Evolutionary conservation across 2,329 filamentous ascomycete genomes (phyloP), one percentile per base, ranked within the genome.

Genomic region (Dothiorella sarmentorum): DNA sequence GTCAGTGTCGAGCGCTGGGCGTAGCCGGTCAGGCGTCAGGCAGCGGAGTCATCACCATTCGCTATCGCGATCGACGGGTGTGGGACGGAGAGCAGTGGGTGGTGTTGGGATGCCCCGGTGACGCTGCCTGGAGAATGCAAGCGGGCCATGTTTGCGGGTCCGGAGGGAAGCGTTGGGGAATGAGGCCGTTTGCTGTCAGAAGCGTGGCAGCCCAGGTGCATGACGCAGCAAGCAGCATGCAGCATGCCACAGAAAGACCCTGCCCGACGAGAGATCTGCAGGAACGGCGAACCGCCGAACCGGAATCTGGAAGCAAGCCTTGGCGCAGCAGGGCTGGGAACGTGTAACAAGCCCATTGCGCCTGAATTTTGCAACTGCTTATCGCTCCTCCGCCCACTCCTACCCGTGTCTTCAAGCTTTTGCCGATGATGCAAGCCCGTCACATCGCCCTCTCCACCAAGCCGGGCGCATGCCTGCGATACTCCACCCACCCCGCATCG

Each of bases 381-480:
- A 18, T 3, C 4, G 15, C 26, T 27, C 27, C n/a, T 10, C 17
- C 13, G 15, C n/a, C 26, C 17, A 11, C 42, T 13, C 26, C 27
- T 33, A 7, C 44, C 7, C 42, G 20, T 22, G 44, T 27, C 7
- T 5, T 38, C 47, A 26, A 52, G 47, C 31, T 11, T 37, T 11
- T 18, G 10, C 7, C 15, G 22, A 53, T 53, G 49, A 53, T 53
- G 49, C 49, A 53, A 40, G 27, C 49, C 31, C 49, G 49, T 10
- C n/a, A 24, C 1, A 11, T 49, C 11, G 72, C 70, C 60, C 72
- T 69, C 40, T 64, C 63, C 68, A 42, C 71, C 69, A 27, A 60
- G 61, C 42, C 64, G 67, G 56, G 44, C 35, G 56, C 56, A 13
- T n/a, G 31, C 45, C 33, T 59, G 44, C 56, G 38, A 35, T 52